Percentiles rank a stretch among this genome's conserved stretches.
These are phyloP conservation scores for Nematocida sp. DNA, from an alignment of 371 early-diverging fungal species.

Conservation along the genomic window DNA sequence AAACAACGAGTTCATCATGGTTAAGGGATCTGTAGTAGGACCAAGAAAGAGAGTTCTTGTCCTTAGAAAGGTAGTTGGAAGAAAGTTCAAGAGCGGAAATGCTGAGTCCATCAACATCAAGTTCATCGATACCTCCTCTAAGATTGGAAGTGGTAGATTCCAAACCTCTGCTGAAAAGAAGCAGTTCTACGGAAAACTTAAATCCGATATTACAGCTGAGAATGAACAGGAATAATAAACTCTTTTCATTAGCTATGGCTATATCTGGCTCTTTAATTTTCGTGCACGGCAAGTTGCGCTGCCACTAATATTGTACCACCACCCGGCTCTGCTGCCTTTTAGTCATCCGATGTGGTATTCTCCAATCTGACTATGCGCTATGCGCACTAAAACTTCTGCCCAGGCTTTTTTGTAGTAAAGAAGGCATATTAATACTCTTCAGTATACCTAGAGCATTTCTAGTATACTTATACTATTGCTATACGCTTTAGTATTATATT, in stretches of 20 bases:
- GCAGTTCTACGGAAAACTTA: slow-evolving; percentile 77
- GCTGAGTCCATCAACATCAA: slow-evolving; percentile 87
- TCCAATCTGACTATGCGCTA: no score
- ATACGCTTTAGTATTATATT: no score
- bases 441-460: no score
- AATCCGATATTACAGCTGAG: slow-evolving; percentile 69
- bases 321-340: no score
- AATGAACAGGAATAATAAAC: slow-evolving; percentile 61
- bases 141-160: slow-evolving; percentile 99
- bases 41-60: slow-evolving; percentile 94
- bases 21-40: slow-evolving; percentile 96
- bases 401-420: no score
- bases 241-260: slow-evolving; percentile 29
- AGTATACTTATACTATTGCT: no score
- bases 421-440: no score
- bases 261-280: slow-evolving; percentile 18
- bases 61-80: slow-evolving; percentile 90
- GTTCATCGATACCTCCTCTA: slow-evolving; percentile 98
- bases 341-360: no score
- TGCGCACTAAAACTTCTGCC: no score
- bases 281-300: no score
- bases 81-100: slow-evolving; percentile 85
- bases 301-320: no score
- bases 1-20: slow-evolving; percentile 93
- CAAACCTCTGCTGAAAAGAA: slow-evolving; percentile 96